These are phyloP conservation scores for Candida krabiensis DNA, from an alignment of 805 yeast species.

Conservation along the genomic window DNA sequence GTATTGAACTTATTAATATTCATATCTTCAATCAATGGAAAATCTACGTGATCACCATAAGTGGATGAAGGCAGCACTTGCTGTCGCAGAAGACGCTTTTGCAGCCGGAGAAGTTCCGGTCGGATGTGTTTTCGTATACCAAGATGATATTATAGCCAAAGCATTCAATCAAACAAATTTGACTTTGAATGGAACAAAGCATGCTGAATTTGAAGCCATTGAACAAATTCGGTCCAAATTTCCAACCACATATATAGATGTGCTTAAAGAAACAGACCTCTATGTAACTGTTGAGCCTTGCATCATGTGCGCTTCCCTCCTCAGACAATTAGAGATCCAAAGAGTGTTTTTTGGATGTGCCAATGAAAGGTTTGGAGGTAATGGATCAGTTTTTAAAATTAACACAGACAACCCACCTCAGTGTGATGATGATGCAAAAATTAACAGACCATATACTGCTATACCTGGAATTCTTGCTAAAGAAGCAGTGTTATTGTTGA, in stretches of 20 bases:
- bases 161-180: constrained; percentile 88
- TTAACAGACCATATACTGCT: constrained; percentile 44
- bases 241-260: constrained; percentile 25
- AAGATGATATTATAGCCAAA: constrained; percentile 56
- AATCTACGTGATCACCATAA: constrained; percentile 27
- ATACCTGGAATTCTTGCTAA: constrained; percentile 77
- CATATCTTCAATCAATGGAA: no score
- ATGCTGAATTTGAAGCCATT: constrained; percentile 89
- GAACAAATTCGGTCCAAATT: constrained; percentile 44
- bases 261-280: constrained; percentile 59
- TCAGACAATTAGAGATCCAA: constrained; percentile 74
- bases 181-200: constrained; percentile 83
- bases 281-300: constrained; percentile 98
- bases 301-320: constrained; percentile 94
- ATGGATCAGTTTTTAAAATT: constrained; percentile 77
- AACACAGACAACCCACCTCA: constrained; percentile 40
- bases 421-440: constrained; percentile 7
- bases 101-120: constrained; percentile 78
- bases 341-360: constrained; percentile 88
- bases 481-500: constrained; percentile 78
- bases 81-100: constrained; percentile 64
- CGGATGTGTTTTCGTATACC: constrained; percentile 66
- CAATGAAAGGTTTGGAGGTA: constrained; percentile 95
- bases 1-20: no score
- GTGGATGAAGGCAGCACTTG: constrained; percentile 53